phyloP scores from a whole-genome alignment of 495 filamentous ascomycete genomes.

The Cercophora sp. region DNA sequence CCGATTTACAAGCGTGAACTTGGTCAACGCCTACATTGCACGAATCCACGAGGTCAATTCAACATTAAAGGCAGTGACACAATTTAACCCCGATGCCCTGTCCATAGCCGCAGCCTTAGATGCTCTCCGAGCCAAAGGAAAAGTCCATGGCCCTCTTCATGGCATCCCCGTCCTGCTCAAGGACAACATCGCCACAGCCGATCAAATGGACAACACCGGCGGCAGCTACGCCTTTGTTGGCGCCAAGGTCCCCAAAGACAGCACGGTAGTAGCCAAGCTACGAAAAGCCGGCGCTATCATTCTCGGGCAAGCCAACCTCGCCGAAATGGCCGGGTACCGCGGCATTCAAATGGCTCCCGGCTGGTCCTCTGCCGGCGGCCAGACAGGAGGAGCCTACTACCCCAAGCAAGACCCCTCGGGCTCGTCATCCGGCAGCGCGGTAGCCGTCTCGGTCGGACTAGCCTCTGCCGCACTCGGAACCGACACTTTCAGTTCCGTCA shows the following conservation, averaged over 20 bases:
- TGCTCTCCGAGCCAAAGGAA: slow-evolving; percentile 20
- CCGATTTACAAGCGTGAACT: slow-evolving; percentile 57
- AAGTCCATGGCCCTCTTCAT: slow-evolving; percentile 49
- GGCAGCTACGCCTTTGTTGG: slow-evolving; percentile 57
- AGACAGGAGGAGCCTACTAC: slow-evolving; percentile 41
- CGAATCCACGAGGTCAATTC: slow-evolving; percentile 41
- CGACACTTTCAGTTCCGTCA: slow-evolving; percentile 37
- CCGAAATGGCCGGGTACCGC: slow-evolving; percentile 41
- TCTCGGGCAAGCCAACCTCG: slow-evolving; percentile 43
- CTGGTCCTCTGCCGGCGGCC: slow-evolving; percentile 44
- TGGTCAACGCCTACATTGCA: slow-evolving; percentile 47
- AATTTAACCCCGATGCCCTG: slow-evolving; percentile 47
- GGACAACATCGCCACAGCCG: slow-evolving; percentile 67
- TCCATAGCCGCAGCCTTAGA: slow-evolving; percentile 32
- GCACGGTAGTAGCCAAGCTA: slow-evolving; percentile 44
- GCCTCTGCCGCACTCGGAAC: slow-evolving; percentile 32
- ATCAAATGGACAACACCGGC: slow-evolving; percentile 58
- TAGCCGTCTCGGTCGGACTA: slow-evolving; percentile 32
- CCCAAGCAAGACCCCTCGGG: slow-evolving; percentile 35
- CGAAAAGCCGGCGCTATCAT: slow-evolving; percentile 49
- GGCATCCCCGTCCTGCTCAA: slow-evolving; percentile 68
- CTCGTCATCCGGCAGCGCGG: slow-evolving; percentile 23
- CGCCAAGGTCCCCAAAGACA: slow-evolving; percentile 43
- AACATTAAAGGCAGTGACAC: slow-evolving; percentile 36
- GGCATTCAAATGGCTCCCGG: slow-evolving; percentile 37